These are phyloP conservation scores for Pisolithus sp. DNA, from an alignment of 768 basidiomycete species.

Conservation along the genomic window DNA sequence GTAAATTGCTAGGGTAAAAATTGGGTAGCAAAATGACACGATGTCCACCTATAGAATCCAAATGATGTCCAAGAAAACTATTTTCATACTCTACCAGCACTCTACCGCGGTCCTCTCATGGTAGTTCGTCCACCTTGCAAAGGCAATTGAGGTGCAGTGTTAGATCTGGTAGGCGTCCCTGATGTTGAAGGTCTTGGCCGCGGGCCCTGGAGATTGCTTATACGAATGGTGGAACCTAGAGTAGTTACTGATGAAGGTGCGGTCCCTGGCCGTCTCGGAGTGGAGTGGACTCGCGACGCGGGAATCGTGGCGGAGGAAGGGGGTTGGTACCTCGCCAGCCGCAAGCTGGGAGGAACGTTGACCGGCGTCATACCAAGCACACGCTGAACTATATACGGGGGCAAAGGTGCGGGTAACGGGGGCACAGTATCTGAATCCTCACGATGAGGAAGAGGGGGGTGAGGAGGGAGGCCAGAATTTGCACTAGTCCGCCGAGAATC, in stretches of 20 bases:
- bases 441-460: constrained; percentile 33
- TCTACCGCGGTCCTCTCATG: constrained; percentile 13
- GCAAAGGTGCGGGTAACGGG: constrained; percentile 14
- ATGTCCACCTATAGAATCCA: neutral
- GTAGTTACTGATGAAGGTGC: constrained; percentile 1
- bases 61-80: constrained; percentile 17
- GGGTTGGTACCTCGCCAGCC: neutral
- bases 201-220: constrained; percentile 23
- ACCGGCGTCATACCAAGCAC: constrained; percentile 26
- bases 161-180: constrained; percentile 13
- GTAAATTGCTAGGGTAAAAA: neutral
- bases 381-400: constrained; percentile 27
- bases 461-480: constrained; percentile 35
- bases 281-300: neutral
- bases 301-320: neutral
- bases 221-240: constrained; percentile 4
- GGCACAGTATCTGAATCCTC: constrained; percentile 15
- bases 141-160: constrained; percentile 20
- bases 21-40: neutral
- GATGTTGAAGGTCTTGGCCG: constrained; percentile 19
- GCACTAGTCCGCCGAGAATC: constrained; percentile 30
- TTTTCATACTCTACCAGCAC: neutral
- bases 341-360: constrained; percentile 1
- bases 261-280: constrained; percentile 4
- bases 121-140: constrained; percentile 25